These are phyloP conservation scores for Paraphaeosphaeria sporulosa DNA, from an alignment of 2,329 filamentous ascomycete species.

Conservation along the genomic window DNA sequence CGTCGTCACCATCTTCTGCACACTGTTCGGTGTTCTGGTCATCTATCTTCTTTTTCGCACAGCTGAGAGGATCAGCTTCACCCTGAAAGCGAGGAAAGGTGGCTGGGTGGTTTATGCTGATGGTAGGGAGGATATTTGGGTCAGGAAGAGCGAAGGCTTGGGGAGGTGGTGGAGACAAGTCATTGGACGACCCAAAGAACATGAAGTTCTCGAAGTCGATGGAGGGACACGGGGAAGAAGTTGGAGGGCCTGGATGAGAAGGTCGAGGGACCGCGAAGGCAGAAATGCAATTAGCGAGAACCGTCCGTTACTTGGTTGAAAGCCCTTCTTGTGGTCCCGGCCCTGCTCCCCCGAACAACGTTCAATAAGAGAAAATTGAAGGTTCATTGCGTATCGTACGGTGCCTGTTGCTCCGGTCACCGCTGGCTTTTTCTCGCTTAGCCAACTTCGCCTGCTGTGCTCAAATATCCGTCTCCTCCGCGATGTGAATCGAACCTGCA, in stretches of 20 bases:
- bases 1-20: slow-evolving; percentile 53
- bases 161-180: slow-evolving; percentile 37
- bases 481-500: neutral
- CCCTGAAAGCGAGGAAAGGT: slow-evolving; percentile 28
- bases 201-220: slow-evolving; percentile 37
- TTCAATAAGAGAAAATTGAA: neutral
- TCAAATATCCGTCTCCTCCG: neutral
- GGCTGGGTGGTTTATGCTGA: slow-evolving; percentile 41
- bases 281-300: slow-evolving; percentile 25
- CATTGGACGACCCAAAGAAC: slow-evolving; percentile 30
- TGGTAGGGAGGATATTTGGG: slow-evolving; percentile 40
- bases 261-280: slow-evolving; percentile 9
- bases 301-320: slow-evolving; percentile 28
- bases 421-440: neutral
- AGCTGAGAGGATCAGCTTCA: slow-evolving; percentile 22
- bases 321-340: neutral
- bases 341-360: neutral
- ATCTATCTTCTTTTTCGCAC: slow-evolving; percentile 39
- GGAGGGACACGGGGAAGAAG: slow-evolving; percentile 33
- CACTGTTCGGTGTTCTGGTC: slow-evolving; percentile 48
- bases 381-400: neutral
- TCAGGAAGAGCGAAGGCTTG: slow-evolving; percentile 38
- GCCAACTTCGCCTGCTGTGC: neutral
- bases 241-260: slow-evolving; percentile 30
- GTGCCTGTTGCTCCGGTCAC: neutral